Evolutionary conservation across 2,329 filamentous ascomycete species (phyloP), one percentile per base, ranked within the genome.

Genomic region (Nannizzia gypsea): DNA sequence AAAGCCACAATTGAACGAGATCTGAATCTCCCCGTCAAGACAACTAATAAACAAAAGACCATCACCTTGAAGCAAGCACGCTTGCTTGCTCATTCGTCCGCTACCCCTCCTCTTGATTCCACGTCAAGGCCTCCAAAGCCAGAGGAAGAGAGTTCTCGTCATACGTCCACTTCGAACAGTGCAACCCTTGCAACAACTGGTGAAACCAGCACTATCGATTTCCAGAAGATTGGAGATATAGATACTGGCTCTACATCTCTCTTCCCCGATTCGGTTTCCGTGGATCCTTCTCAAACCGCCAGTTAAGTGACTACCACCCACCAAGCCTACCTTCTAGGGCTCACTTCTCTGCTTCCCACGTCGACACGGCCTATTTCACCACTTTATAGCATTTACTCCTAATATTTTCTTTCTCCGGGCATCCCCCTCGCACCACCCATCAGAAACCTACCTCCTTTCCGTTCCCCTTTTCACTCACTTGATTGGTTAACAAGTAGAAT

Each of bases 1-100:
- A 99, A 99, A 76, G 93, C 93, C 9, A 99, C 93, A 1, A 99
- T 99, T 67, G 92, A 97, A 70, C 87, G 92, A 62, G 93, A 99
- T 66, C 76, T 83, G 68, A 82, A 82, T 3, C 82, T 87, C 63
- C 83, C 87, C 8, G 86, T 96, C 62, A 89, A 20, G 93, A 89
- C 6, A 2, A 96, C 90, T 2, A 97, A 97, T 74, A 92, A 96
- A 70, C 91, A 96, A 71, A 93, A 95, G 78, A 99, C 93, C 0
- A 96, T 99, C 59, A 93, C 88, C 26, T 82, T 99, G 5, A 83
- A 86, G 59, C 96, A 96, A 75, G 93, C 93, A 11, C 85, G 87
- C 61, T 83, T 87, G 63, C 89, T 95, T 85, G 88, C 88, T 60
- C 90, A 96, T 70, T 83, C 93, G 3, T 93, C 93, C 1, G 93